Evolutionary conservation across 2,329 filamentous ascomycete genomes (phyloP).

Genomic region (Lasiodiplodia gonubiensis): DNA sequence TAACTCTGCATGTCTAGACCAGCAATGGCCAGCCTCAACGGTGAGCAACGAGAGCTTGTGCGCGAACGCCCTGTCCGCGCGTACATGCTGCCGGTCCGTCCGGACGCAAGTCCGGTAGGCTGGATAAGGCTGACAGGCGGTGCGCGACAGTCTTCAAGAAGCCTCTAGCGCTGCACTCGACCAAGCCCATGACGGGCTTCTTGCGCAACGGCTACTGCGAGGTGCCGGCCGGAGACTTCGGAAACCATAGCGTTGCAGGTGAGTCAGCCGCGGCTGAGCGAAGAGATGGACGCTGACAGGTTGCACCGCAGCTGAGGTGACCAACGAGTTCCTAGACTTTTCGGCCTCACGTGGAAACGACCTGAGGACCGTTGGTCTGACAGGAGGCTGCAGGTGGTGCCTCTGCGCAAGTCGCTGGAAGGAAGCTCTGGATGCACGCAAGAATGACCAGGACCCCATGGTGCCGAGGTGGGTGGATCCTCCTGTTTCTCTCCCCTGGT

Average conservation of each 20-base stretch:
- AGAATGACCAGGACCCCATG: constrained; percentile 52
- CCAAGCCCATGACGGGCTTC: constrained; percentile 65
- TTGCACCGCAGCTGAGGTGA: constrained; percentile 51
- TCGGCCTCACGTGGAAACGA: constrained; percentile 65
- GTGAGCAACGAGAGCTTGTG: constrained; percentile 1
- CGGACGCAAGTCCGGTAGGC: not conserved
- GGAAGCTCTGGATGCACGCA: constrained; percentile 63
- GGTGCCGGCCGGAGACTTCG: constrained; percentile 59
- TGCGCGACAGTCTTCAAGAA: constrained; percentile 58
- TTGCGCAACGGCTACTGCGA: constrained; percentile 67
- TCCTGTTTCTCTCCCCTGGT: not conserved
- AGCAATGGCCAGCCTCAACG: constrained; percentile 27
- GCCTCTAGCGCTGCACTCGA: constrained; percentile 63
- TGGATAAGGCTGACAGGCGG: not conserved
- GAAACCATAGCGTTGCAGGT: constrained; percentile 66
- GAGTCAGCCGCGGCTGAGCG: not conserved
- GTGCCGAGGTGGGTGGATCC: constrained; percentile 47
- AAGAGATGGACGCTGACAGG: not conserved
- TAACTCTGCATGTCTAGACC: constrained; percentile 4
- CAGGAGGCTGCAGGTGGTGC: constrained; percentile 67
- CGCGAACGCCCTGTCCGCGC: not conserved
- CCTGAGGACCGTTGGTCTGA: constrained; percentile 60
- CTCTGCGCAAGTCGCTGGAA: constrained; percentile 65
- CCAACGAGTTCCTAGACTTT: constrained; percentile 67
- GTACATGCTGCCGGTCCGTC: not conserved